Base-by-base conservation (phyloP, 2,329 filamentous ascomycete species). In the Aspergillus ustus region DNA sequence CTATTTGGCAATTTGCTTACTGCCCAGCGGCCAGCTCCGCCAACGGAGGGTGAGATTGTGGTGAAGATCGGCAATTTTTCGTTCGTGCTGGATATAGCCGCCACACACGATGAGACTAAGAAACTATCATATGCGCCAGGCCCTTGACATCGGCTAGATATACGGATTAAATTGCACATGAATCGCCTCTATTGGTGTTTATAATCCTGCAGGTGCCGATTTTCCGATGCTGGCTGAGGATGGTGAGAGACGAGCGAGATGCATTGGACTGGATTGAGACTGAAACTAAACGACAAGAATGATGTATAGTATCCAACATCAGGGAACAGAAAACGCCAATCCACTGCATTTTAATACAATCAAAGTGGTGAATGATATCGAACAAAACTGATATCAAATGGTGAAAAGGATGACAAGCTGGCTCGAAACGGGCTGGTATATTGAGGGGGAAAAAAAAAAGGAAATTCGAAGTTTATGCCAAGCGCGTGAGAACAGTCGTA, bases 221-320 rank as follows among this genome's bases (percentile, higher is more conserved):
- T 31, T 50, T 19, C 54, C 28, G 48, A 52, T 25, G 53, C 48
- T 34, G 52, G 22, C 50, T 28, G 53, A 56, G 28, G 20, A 50
- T 17, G 20, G 37, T 40, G 19, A 20, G 19, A 55, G 43, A 19
- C 28, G 50, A 25, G 46, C 5, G 8, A 13, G 34, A 11, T 40
- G 13, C 34, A 17, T 13, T 40, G 34, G 9, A 15, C 34, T 40
- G 34, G 9, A 40, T 17, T 40, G 5, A 40, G 15, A 15, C 4
- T 15, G 13, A 15, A 15, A 40, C 11, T 46, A 56, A 48, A 44
- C 19, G 29, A 44, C 46, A 53, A 59, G 54, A 20, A 59, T 50
- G 45, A 60, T 54, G 48, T 54, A 52, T 65, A 63, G 66, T 68
- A 68, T 68, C 64, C 62, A 58, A 50, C 52, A 44, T 59, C 63